These are phyloP conservation scores for Citrullus colocynthis DNA, from an alignment of 306 rosid species.

Conservation along the genomic window DNA sequence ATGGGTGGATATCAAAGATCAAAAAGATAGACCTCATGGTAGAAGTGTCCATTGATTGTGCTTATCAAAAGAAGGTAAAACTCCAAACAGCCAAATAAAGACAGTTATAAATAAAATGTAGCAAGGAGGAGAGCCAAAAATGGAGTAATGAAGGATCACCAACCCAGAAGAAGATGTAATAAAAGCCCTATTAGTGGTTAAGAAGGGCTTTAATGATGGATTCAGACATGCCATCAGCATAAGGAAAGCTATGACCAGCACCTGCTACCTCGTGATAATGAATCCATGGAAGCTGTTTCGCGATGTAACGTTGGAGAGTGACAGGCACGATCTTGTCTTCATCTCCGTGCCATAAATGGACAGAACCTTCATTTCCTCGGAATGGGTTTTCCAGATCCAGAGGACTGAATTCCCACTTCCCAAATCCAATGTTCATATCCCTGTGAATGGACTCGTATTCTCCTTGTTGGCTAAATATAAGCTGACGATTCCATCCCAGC, in stretches of 20 bases:
- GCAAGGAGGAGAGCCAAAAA: neutral
- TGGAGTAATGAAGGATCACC: neutral
- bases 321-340: slow-evolving; percentile 54
- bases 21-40: neutral
- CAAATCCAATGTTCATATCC: slow-evolving; percentile 50
- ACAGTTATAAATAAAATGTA: neutral
- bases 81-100: neutral
- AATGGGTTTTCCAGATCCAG: slow-evolving; percentile 63
- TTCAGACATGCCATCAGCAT: slow-evolving; percentile 36
- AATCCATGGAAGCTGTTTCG: slow-evolving; percentile 64
- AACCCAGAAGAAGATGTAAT: neutral
- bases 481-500: slow-evolving; percentile 30
- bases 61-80: neutral
- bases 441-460: slow-evolving; percentile 43
- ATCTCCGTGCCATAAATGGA: slow-evolving; percentile 88
- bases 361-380: slow-evolving; percentile 48
- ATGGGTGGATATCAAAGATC: neutral
- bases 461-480: slow-evolving; percentile 55
- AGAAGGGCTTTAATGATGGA: slow-evolving; percentile 11
- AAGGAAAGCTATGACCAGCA: slow-evolving; percentile 52
- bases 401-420: slow-evolving; percentile 80
- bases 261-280: slow-evolving; percentile 70
- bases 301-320: slow-evolving; percentile 42
- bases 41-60: neutral
- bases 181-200: neutral